Evolutionary conservation across 768 basidiomycete species (phyloP).

Genomic region (Termitomyces sp.): DNA sequence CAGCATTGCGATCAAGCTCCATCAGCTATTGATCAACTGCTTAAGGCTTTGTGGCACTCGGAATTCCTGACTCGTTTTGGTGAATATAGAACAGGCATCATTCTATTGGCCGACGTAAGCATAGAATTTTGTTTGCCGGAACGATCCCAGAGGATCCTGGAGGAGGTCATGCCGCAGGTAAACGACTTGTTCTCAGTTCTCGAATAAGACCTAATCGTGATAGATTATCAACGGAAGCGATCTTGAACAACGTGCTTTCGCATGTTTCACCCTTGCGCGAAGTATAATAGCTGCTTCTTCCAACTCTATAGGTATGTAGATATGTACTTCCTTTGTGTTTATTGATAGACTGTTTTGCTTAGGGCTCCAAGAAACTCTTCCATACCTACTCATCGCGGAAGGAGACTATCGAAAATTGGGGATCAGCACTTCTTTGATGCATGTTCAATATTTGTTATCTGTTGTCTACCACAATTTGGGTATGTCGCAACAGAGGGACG

Average conservation of each 20-base stretch:
- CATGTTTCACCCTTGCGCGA: constrained; percentile 67
- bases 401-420: constrained; percentile 56
- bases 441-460: constrained; percentile 68
- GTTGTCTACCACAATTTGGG: constrained; percentile 70
- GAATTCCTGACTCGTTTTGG: constrained; percentile 70
- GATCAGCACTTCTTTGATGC: constrained; percentile 52
- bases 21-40: constrained; percentile 55
- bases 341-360: not conserved
- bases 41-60: constrained; percentile 72
- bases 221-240: constrained; percentile 71
- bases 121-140: constrained; percentile 74
- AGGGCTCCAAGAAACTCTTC: constrained; percentile 50
- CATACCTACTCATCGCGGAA: constrained; percentile 58
- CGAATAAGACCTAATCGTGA: not conserved
- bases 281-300: constrained; percentile 59
- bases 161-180: constrained; percentile 82
- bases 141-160: constrained; percentile 56
- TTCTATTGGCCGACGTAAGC: constrained; percentile 72
- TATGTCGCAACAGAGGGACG: constrained; percentile 48
- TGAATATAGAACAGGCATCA: constrained; percentile 61
- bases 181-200: constrained; percentile 6
- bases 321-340: not conserved
- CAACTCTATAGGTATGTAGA: constrained; percentile 35
- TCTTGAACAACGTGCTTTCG: constrained; percentile 70
- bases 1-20: constrained; percentile 64